Conservation (phyloP, 2,329 filamentous ascomycete species). For the Paecilomyces sp. region DNA sequence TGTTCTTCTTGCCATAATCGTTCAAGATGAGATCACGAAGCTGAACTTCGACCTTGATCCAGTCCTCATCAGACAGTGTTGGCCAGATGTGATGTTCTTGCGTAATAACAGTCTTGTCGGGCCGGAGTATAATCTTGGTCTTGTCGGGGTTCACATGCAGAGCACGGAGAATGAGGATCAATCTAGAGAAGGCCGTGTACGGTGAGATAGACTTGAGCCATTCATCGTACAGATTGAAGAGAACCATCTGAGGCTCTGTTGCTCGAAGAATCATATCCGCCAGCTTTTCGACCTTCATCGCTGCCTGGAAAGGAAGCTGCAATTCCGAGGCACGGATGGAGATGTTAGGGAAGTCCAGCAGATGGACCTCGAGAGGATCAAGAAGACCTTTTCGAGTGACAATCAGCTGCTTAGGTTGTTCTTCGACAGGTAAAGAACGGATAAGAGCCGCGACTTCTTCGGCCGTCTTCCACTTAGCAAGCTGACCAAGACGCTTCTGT, state of each 20-base stretch:
- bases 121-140: conserved; percentile 88
- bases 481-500: conserved; percentile 95
- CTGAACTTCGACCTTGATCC: conserved; percentile 99
- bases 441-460: conserved; percentile 99
- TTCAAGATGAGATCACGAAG: conserved; percentile 93
- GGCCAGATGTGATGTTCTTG: conserved; percentile 99
- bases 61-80: conserved; percentile 85
- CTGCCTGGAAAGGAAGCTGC: conserved; percentile 96
- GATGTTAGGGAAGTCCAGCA: conserved; percentile 98
- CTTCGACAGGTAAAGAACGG: conserved; percentile 88
- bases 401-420: conserved; percentile 97
- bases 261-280: conserved; percentile 98
- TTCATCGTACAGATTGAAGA: conserved; percentile 98
- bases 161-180: conserved; percentile 87
- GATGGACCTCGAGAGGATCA: conserved; percentile 92
- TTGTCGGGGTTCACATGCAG: conserved; percentile 98
- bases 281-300: conserved; percentile 99
- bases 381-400: conserved; percentile 95
- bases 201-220: conserved; percentile 98
- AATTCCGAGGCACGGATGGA: conserved; percentile 95
- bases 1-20: conserved; percentile 99
- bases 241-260: conserved; percentile 98
- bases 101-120: conserved; percentile 96
- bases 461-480: conserved; percentile 99
- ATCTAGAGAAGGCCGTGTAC: conserved; percentile 94